phyloP scores from a whole-genome alignment of 2,329 filamentous ascomycete species.

The Ceratocystis variospora region DNA sequence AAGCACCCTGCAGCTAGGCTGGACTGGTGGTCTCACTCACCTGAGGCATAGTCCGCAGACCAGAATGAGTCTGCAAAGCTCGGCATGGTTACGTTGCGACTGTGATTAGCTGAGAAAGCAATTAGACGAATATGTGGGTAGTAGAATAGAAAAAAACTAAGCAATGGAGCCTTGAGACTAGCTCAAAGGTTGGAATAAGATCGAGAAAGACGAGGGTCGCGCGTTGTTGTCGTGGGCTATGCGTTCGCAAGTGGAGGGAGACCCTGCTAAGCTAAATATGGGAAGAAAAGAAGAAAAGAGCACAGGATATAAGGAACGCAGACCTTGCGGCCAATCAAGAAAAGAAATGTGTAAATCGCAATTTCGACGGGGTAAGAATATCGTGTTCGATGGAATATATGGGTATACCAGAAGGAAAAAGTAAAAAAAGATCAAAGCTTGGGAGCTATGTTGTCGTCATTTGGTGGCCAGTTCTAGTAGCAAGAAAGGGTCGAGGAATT shows the following conservation, averaged over 20 bases:
- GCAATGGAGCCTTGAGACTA: background rate
- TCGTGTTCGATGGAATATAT: background rate
- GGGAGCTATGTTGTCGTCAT: slow-evolving; percentile 5
- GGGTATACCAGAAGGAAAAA: background rate
- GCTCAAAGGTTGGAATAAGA: background rate
- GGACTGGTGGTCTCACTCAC: slow-evolving; percentile 32
- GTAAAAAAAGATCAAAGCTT: background rate
- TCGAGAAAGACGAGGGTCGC: background rate
- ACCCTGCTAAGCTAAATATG: background rate
- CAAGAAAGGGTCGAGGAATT: background rate
- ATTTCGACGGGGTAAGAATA: background rate
- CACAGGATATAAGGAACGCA: background rate
- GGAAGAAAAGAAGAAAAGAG: background rate
- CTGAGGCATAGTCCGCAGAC: slow-evolving; percentile 94
- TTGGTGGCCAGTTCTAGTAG: background rate
- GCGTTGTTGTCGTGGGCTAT: background rate
- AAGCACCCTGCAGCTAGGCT: background rate
- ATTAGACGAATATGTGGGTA: background rate
- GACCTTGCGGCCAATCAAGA: background rate
- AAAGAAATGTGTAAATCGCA: background rate
- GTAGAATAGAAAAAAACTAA: background rate
- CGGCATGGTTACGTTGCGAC: slow-evolving; percentile 48
- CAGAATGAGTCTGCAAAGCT: slow-evolving; percentile 94
- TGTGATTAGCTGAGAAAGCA: background rate
- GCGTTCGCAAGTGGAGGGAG: background rate